Evolutionary conservation across 768 basidiomycete species (phyloP), one percentile per base, ranked within the genome.

Genomic region (Saitozyma sp.): DNA sequence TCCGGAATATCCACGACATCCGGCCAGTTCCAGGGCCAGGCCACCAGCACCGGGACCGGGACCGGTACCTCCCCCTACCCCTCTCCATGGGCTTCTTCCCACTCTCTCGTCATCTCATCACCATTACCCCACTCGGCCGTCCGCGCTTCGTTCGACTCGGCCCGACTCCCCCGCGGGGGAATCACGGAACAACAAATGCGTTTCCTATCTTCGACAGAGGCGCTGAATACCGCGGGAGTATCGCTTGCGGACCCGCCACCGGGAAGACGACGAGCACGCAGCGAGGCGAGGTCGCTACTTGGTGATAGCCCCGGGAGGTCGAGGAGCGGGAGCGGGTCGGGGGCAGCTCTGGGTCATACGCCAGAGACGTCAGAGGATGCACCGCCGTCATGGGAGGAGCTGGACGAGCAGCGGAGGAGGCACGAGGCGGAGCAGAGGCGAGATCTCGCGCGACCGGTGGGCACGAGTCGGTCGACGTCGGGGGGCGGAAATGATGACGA

Each of bases 121-220:
- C 74, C 74, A n/a, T 16, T 75, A 16, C 68, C 71, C 3, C 51
- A 73, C 46, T 61, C 71, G 5, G 71, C 74, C 40, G 57, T 73
- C 8, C 14, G 74, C 37, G 71, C 69, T 16, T 63, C 59, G 3
- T 73, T 75, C 50, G 71, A 71, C 13, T 42, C 51, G 9, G 38
- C 52, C 13, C 50, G 55, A 2, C 42, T 75, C 10, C 74, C 74
- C 11, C 55, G 63, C 43, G 67, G 64, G 1, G 74, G 74, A n/a
- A 42, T 75, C 38, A 58, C 55, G 6, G 69, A 71, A 2, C 61
- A 67, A 11, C 74, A 75, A 42, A 71, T 71, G 69, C 51, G 64
- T 17, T 75, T 71, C 52, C 51, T 75, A 39, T 41, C 59, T 17
- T 61, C 58, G 7, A 50, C 37, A 45, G 71, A 75, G 41, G 71